phyloP scores from a whole-genome alignment of 2,329 filamentous ascomycete genomes.

The Stylonectria norvegica region DNA sequence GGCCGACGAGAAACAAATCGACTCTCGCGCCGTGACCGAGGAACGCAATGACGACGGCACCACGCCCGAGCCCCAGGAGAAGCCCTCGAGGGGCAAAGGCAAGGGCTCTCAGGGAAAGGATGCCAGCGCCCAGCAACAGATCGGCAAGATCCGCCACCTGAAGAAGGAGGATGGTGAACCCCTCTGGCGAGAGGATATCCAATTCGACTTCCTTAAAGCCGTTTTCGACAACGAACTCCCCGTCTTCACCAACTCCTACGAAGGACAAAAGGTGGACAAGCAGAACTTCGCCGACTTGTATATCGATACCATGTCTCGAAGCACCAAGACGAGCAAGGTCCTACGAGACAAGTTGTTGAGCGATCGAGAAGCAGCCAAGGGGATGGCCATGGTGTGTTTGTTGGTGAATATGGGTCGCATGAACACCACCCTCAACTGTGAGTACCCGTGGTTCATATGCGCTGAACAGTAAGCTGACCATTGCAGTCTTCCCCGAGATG shows the following conservation, averaged over 20 bases:
- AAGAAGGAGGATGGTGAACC: conserved; percentile 89
- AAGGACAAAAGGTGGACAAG: conserved; percentile 55
- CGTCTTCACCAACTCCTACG: conserved; percentile 91
- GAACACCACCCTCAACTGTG: conserved; percentile 98
- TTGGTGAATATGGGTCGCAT: conserved; percentile 96
- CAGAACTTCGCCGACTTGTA: conserved; percentile 93
- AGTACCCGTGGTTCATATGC: conserved; percentile 29
- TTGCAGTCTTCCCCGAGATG: conserved; percentile 95
- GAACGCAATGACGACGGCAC: conserved; percentile 51
- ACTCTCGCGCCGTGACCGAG: conserved; percentile 43
- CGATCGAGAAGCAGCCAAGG: conserved; percentile 87
- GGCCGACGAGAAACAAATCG: conserved; percentile 44
- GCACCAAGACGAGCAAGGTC: conserved; percentile 98
- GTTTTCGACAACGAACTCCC: conserved; percentile 71
- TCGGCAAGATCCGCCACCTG: conserved; percentile 74
- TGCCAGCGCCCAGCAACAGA: conserved; percentile 35
- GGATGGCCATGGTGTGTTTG: conserved; percentile 99
- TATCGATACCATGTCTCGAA: conserved; percentile 96
- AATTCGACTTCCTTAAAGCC: conserved; percentile 78
- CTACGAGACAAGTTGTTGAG: conserved; percentile 93
- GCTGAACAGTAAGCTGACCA: conserved; percentile 15
- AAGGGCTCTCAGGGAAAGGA: conserved; percentile 36
- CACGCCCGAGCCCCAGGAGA: conserved; percentile 43
- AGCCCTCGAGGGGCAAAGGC: conserved; percentile 35
- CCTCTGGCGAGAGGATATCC: conserved; percentile 82